phyloP scores from a whole-genome alignment of 345 rosid genomes.

The Noccaea bulbosa region DNA sequence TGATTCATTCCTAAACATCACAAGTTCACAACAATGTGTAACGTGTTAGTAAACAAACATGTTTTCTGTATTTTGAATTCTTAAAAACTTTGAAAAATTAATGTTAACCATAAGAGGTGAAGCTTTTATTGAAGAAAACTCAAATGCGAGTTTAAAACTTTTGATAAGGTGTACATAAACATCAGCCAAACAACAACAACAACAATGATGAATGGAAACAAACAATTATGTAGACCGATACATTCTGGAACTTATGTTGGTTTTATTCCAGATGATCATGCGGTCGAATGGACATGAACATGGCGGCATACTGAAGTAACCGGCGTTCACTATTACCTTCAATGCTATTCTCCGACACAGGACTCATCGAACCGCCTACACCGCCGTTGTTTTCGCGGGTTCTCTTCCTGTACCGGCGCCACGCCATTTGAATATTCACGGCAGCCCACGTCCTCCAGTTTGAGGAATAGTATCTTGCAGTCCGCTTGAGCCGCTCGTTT shows the following conservation, averaged over 20 bases:
- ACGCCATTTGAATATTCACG: conserved; percentile 76
- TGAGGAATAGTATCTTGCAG: conserved; percentile 85
- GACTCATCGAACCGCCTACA: conserved; percentile 50
- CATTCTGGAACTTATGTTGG: not conserved
- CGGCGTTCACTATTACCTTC: conserved; percentile 54
- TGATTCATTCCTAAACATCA: too few relatives aligned
- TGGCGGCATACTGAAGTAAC: conserved; percentile 72
- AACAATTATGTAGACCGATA: not conserved
- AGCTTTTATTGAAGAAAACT: conserved; percentile 10
- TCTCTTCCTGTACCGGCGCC: conserved; percentile 73
- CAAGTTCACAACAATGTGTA: too few relatives aligned
- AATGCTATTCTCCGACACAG: conserved; percentile 46
- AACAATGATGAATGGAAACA: not conserved
- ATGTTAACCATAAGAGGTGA: not conserved
- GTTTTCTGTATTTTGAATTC: too few relatives aligned
- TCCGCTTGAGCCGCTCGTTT: conserved; percentile 73
- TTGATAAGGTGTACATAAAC: not conserved
- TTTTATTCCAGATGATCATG: conserved; percentile 81
- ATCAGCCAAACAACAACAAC: not conserved
- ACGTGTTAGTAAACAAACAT: too few relatives aligned
- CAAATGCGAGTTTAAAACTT: conserved; percentile 14
- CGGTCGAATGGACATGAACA: conserved; percentile 82
- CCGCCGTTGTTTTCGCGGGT: conserved; percentile 45
- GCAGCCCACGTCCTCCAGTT: conserved; percentile 98
- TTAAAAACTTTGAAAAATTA: too few relatives aligned